Evolutionary conservation across 805 yeast genomes (phyloP).

Genomic region (Starmerella vaccinii): DNA sequence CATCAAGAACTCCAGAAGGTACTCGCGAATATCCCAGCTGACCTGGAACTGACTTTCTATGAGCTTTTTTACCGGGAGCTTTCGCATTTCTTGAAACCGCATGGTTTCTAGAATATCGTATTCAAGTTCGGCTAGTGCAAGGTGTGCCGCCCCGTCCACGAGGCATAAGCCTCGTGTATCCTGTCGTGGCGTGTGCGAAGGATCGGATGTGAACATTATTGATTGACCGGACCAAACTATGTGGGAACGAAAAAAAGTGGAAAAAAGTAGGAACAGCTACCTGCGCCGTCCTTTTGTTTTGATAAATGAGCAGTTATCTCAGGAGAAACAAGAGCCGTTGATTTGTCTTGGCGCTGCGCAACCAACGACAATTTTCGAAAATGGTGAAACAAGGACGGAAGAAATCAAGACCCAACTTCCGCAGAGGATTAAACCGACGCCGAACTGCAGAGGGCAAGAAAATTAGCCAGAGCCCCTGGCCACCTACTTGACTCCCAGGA

Average conservation of each 20-base stretch:
- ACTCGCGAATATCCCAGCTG: constrained; percentile 59
- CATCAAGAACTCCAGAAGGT: constrained; percentile 67
- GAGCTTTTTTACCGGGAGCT: constrained; percentile 46
- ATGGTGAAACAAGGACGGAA: background rate
- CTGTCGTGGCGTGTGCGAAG: background rate
- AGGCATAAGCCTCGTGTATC: background rate
- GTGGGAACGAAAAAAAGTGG: background rate
- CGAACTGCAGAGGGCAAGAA: background rate
- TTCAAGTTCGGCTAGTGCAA: constrained; percentile 22
- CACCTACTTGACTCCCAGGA: constrained; percentile 2
- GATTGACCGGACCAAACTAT: background rate
- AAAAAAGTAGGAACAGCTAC: background rate
- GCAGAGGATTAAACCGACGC: background rate
- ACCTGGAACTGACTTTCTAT: constrained; percentile 85
- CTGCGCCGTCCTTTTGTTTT: background rate
- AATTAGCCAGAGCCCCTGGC: background rate
- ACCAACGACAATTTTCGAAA: background rate
- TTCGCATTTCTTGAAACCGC: constrained; percentile 11
- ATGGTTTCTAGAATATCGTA: constrained; percentile 19
- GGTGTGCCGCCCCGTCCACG: constrained; percentile 20
- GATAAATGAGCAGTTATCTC: background rate
- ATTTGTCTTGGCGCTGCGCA: background rate
- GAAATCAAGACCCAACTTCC: background rate
- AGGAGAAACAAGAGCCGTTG: background rate
- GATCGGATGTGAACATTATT: too few species aligned